These are phyloP conservation scores for Mytilinidion resinicola DNA, from an alignment of 495 filamentous ascomycete genomes.

Conservation along the genomic window DNA sequence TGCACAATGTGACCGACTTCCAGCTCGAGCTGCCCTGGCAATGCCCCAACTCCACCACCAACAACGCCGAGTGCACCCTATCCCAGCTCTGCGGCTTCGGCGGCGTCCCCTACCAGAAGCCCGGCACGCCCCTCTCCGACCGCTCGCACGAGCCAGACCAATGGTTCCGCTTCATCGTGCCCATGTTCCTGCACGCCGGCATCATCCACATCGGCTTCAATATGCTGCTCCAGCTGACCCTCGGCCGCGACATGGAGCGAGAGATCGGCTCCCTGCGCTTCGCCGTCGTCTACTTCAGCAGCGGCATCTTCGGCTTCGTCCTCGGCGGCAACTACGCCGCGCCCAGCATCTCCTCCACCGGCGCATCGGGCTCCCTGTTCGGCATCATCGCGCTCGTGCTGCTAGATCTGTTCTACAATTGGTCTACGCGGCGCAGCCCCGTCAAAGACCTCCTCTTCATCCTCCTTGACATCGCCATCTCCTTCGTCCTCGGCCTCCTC, in stretches of 20 bases:
- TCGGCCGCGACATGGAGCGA: constrained; percentile 85
- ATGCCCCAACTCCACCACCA: constrained; percentile 67
- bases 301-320: constrained; percentile 94
- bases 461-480: constrained; percentile 73
- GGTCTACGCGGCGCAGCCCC: constrained; percentile 67
- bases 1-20: constrained; percentile 51
- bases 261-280: constrained; percentile 82
- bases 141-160: constrained; percentile 63
- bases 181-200: constrained; percentile 92
- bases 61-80: constrained; percentile 55
- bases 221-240: constrained; percentile 76
- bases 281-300: constrained; percentile 76
- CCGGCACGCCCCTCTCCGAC: constrained; percentile 39
- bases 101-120: constrained; percentile 58
- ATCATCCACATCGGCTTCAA: constrained; percentile 95
- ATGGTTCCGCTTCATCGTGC: constrained; percentile 93
- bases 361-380: constrained; percentile 84
- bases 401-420: constrained; percentile 87
- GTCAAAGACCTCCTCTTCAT: constrained; percentile 78
- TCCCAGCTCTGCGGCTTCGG: constrained; percentile 75
- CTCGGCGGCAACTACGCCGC: constrained; percentile 90
- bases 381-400: constrained; percentile 83
- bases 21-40: constrained; percentile 50
- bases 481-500: constrained; percentile 86
- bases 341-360: constrained; percentile 69